A percentile compares a stretch with the other conserved stretches of the same genome.
Evolutionary conservation across 306 rosid species (phyloP).

Genomic region (Pyrus communis): DNA sequence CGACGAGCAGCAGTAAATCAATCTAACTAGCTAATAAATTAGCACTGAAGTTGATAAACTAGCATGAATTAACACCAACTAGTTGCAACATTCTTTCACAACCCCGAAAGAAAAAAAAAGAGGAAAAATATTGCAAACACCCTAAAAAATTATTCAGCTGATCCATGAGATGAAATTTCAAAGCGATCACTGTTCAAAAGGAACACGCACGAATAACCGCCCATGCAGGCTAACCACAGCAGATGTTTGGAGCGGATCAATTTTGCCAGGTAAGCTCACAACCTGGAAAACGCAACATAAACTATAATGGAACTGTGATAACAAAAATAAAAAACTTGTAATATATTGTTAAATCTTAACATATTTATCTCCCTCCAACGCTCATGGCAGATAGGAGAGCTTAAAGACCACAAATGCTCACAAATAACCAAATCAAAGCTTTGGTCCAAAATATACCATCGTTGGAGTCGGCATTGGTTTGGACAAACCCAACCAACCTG

Average conservation of each 20-base stretch:
- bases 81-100: conserved; percentile 10
- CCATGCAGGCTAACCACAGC: conserved; percentile 81
- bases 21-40: too few relatives aligned
- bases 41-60: conserved; percentile 5
- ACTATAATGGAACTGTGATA: not conserved
- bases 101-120: not conserved
- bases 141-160: conserved; percentile 5
- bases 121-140: not conserved
- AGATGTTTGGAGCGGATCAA: conserved; percentile 73
- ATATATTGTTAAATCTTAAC: not conserved
- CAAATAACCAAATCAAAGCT: not conserved
- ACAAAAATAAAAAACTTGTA: too few relatives aligned
- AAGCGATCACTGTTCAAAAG: conserved; percentile 54
- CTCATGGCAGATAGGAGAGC: not conserved
- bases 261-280: conserved; percentile 65
- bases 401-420: not conserved
- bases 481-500: too few relatives aligned
- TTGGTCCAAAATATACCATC: not conserved
- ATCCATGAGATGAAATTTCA: conserved; percentile 15
- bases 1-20: too few relatives aligned
- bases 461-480: too few relatives aligned
- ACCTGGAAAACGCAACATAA: conserved; percentile 38
- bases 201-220: conserved; percentile 65
- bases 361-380: not conserved
- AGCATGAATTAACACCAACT: not conserved